phyloP scores from a whole-genome alignment of 2,329 filamentous ascomycete species.

The Exophiala mesophila region DNA sequence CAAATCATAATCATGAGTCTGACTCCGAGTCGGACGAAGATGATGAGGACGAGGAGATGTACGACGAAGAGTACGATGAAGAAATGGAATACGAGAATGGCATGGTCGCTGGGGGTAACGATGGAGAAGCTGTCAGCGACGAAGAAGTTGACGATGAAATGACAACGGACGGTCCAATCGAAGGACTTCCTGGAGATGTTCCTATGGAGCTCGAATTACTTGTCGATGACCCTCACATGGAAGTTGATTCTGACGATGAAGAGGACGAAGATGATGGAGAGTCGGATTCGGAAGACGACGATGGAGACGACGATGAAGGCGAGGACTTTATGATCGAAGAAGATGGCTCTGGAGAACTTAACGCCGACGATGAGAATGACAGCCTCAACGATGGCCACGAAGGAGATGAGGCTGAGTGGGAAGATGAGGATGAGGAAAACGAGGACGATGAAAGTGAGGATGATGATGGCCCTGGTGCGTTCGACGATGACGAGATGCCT shows the following conservation, averaged over 20 bases:
- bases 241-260: conserved; percentile 61
- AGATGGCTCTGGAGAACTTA: conserved; percentile 44
- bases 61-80: conserved; percentile 80
- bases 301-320: conserved; percentile 49
- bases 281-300: conserved; percentile 54
- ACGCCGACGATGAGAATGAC: conserved; percentile 35
- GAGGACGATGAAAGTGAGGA: conserved; percentile 41
- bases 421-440: conserved; percentile 46
- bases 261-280: conserved; percentile 58
- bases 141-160: conserved; percentile 74
- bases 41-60: conserved; percentile 80
- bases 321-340: conserved; percentile 54
- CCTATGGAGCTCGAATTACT: conserved; percentile 78
- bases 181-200: conserved; percentile 59
- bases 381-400: conserved; percentile 16
- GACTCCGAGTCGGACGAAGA: conserved; percentile 60
- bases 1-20: conserved; percentile 72
- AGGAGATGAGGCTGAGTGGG: conserved; percentile 47
- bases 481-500: conserved; percentile 40
- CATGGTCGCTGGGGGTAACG: conserved; percentile 59
- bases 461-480: conserved; percentile 38
- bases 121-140: conserved; percentile 79
- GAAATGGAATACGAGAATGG: conserved; percentile 93
- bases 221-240: conserved; percentile 60
- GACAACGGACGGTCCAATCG: conserved; percentile 65